Conservation (phyloP, 1,139 yeast species). For the Yamadazyma blattariae region DNA sequence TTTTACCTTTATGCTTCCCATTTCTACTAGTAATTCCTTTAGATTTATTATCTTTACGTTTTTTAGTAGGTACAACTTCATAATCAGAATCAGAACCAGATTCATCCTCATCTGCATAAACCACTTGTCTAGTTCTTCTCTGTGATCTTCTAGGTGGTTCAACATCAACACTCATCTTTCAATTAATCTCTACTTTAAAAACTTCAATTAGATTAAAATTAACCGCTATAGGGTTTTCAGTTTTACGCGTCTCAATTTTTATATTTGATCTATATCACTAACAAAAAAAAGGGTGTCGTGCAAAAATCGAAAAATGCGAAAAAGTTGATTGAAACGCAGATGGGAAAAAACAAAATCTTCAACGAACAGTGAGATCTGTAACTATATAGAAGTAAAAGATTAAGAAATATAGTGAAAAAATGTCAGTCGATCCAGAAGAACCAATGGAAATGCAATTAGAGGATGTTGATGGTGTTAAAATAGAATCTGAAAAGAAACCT, state of each 20-base stretch:
- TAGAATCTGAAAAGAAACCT: slow-evolving; percentile 13
- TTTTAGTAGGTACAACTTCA: background rate
- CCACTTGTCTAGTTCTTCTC: slow-evolving; percentile 2
- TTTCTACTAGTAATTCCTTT: slow-evolving; percentile 2
- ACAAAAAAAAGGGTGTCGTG: slow-evolving; percentile 1
- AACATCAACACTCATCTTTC: slow-evolving; percentile 3
- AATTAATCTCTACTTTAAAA: too few relatives aligned
- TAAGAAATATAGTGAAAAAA: slow-evolving; percentile 3
- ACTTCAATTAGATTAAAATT: too few relatives aligned
- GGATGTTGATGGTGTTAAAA: slow-evolving; percentile 11
- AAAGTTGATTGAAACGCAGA: too few relatives aligned
- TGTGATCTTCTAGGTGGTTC: slow-evolving; percentile 3
- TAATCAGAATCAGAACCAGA: slow-evolving; percentile 4
- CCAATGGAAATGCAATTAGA: slow-evolving; percentile 10
- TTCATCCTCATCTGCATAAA: slow-evolving; percentile 2
- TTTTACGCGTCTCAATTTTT: background rate
- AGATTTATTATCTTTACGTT: background rate
- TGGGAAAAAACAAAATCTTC: background rate
- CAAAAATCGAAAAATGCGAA: slow-evolving; percentile 2
- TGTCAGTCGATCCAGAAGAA: slow-evolving; percentile 19
- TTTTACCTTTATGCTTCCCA: background rate
- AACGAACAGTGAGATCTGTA: slow-evolving; percentile 9
- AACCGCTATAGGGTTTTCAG: too few relatives aligned
- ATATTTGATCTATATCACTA: background rate
- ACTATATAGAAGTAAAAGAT: too few relatives aligned